Base-by-base conservation (phyloP, 1,284 basidiomycete species). In the Boletus coffeatus region DNA sequence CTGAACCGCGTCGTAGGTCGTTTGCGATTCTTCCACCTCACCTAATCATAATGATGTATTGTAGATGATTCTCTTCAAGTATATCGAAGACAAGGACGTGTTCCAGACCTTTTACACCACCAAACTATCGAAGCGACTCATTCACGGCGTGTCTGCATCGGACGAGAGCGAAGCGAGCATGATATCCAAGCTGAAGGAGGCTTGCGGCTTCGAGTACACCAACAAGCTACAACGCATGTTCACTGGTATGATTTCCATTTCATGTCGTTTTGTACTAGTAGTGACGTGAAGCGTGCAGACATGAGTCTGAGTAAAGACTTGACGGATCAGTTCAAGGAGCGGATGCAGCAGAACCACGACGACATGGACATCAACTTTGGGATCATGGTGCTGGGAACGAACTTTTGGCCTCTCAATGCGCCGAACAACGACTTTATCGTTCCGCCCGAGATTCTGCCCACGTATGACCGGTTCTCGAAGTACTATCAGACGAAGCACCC, bases 61-160 rank as follows among this genome's bases (percentile, higher is more conserved):
- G n/a, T 65, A 96, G 94, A 98, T 98, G 96, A 83, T 96, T 55
- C 82, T 99, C 59, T 99, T 99, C 90, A 98, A 98, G 78, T 99
- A 98, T 76, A 90, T 99, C 69, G 95, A 98, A 76, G 97, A 99
- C 81, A 98, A 98, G 82, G 97, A 99, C 72, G 95, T 99, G 11
- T 99, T 99, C 89, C 96, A 98, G 75, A 94, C 93, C 56, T 99
- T 98, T 83, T 99, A 99, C 81, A 93, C 93, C 55, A 98, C 94
- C 70, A 96, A 96, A 79, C 81, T 99, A 21, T 96, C 95, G 56
- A 93, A 93, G 73, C 94, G 97, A 68, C 86, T 99, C 41, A 96
- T 99, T 67, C 90, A 94, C 70, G 89, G 88, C 41, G 87, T 92
- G 21, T 98, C 95, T 21, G 94, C 95, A 5, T 98, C 96, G 4